Evolutionary conservation across 441 rosid species (phyloP).

Genomic region (Adansonia grandidieri): DNA sequence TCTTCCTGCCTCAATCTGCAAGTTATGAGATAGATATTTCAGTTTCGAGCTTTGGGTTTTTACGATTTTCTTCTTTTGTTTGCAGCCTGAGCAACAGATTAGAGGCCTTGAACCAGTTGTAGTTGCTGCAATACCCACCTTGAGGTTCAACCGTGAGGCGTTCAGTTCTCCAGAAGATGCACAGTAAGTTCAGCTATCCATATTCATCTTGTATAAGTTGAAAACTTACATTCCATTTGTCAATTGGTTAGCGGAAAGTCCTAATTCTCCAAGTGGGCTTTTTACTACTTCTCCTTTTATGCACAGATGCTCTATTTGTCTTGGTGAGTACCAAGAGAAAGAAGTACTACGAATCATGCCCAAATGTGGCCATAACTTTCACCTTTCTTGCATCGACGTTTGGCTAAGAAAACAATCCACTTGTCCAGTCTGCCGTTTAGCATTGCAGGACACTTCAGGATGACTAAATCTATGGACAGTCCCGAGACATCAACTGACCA

Average conservation of each 20-base stretch:
- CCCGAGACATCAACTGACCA: not conserved
- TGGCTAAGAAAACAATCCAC: constrained; percentile 69
- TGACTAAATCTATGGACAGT: constrained; percentile 27
- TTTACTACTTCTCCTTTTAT: not conserved
- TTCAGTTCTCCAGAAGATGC: constrained; percentile 58
- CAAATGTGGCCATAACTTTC: constrained; percentile 62
- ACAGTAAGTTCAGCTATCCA: constrained; percentile 47
- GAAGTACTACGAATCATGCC: constrained; percentile 71
- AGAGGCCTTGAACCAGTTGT: constrained; percentile 59
- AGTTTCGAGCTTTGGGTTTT: not conserved
- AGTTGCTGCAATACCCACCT: constrained; percentile 60
- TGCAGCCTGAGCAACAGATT: constrained; percentile 49
- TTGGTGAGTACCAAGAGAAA: constrained; percentile 72
- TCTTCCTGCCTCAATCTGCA: not conserved
- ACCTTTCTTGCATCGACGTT: constrained; percentile 59
- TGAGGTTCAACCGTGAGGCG: constrained; percentile 37
- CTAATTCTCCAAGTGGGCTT: too few species aligned
- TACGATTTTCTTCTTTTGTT: constrained; percentile 8
- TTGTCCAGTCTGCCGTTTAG: constrained; percentile 64
- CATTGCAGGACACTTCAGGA: constrained; percentile 35
- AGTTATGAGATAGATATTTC: not conserved
- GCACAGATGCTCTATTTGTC: constrained; percentile 39
- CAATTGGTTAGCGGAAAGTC: too few species aligned
- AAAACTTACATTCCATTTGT: not conserved
- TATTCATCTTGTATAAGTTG: too few species aligned